Evolutionary conservation across 164 flowering plant genomes (phyloP).

Genomic region (Chimonanthus salicifolius): DNA sequence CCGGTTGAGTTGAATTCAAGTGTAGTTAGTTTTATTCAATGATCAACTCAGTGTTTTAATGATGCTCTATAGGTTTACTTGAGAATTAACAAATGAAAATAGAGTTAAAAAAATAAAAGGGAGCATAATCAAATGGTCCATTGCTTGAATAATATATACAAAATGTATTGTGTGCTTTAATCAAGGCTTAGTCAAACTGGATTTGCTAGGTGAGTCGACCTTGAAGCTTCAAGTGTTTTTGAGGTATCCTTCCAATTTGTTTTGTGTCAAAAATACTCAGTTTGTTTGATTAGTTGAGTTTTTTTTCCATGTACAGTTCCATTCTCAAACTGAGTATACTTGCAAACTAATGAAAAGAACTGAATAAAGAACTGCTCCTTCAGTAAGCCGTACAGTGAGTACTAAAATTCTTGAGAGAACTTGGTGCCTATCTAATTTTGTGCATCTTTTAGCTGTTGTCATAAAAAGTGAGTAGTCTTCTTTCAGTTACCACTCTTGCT

Average conservation of each 20-base stretch:
- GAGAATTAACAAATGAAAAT: neutral
- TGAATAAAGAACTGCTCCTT: neutral
- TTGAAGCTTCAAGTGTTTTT: neutral
- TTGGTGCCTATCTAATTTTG: no score
- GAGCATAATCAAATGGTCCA: neutral
- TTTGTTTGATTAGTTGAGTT: neutral
- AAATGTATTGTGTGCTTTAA: neutral
- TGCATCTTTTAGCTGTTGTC: no score
- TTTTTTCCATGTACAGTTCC: no score
- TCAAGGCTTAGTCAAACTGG: neutral
- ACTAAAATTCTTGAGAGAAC: no score
- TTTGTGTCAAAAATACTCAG: neutral
- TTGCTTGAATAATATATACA: neutral
- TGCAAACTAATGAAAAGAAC: no score
- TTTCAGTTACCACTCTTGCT: no score
- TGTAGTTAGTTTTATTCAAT: no score
- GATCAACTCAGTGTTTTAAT: neutral
- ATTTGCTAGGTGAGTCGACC: neutral
- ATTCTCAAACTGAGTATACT: no score
- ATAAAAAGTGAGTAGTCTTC: no score
- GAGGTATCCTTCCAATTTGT: no score
- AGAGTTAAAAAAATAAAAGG: neutral
- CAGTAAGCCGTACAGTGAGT: neutral
- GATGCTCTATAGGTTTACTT: neutral
- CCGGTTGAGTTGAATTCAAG: no score